Base-by-base conservation (phyloP, 202 grass and related monocot genomes). In the Cymbopogon flexuosus region DNA sequence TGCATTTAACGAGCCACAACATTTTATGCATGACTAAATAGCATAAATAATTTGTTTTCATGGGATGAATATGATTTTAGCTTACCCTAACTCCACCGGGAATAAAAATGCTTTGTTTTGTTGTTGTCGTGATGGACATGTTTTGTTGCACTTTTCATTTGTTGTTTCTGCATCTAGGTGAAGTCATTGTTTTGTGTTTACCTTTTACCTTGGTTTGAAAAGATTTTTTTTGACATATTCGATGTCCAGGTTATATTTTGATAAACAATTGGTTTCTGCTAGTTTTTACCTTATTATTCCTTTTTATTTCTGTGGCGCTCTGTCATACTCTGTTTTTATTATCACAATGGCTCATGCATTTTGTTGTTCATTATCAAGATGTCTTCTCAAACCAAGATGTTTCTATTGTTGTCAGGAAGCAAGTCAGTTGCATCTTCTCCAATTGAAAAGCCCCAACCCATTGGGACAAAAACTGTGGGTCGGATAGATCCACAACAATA, bases 341-440 rank as follows among this genome's bases (percentile, higher is more conserved):
- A 68, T 10, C 10, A 35, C 15, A 36, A 68, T 63, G 36, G 9
- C 64, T 79, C 6, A 42, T 81, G 8, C 16, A 43, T 47, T 83
- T 75, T 57, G 5, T 61, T 81, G 37, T 66, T 68, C 11, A 27
- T 76, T 81, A 49, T 40, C 18, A 18, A 68, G 22, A 86, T 39
- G 19, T 41, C 7, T 80, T 75, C 58, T 81, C 80, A 91, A 85
- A 65, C 40, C 19, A 29, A 18, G 66, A 85, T 79, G 63, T 81
- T 85, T 54, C 8, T 22, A 56, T 90, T 88, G 18, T 76, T 87
- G 36, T 33, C 85, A 90, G 85, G 91, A 79, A 90, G 79, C 71
- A 87, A 87, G 76, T 84, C 89, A 56, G 62, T 92, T 73, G 84
- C 91, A 66, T 97, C 87, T 51, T 92, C 89, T 62, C 91, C 86